Base-by-base conservation (phyloP, 2,329 filamentous ascomycete species). In the Alternaria viburni region DNA sequence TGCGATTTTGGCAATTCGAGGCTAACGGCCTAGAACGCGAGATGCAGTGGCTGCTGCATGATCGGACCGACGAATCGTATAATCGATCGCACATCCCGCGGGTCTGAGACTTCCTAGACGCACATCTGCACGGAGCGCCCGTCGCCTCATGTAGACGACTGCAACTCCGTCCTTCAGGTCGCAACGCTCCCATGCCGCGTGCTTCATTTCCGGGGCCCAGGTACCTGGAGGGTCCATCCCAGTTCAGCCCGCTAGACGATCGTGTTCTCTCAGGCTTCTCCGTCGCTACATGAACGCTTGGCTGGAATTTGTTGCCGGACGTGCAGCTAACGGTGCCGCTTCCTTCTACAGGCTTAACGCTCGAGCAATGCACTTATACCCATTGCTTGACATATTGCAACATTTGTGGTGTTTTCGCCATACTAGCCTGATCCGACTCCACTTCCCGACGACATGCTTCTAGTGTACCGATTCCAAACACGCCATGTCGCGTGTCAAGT, bases 121-220 rank as follows among this genome's bases (percentile, higher is more conserved):
- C 15, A 44, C 49, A 59, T 59, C 57, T 30, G 57, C 57, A 59
- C 28, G 28, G 57, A 17, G 28, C 50, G 17, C 43, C 50, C 13
- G 21, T 13, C 28, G 43, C 43, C 43, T 44, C 43, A 54, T 49
- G 36, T 46, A 19, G 26, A 30, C 26, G 19, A 46, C 28, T 3
- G 4, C 21, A 11, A 28, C 17, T 26, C 28, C 15, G 5, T 61
- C 17, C 45, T 25, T 36, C 46, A 43, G 47, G 36, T 46, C n/a
- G 54, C 54, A 51, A 51, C 26, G 45, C 26, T 21, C 13, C 44
- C 52, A 15, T 52, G 26, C 26, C 19, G 21, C 46, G 36, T 44
- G 6, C 28, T 61, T 61, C 47, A 61, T 61, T 41, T 58, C 59
- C 59, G 54, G 23, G 17, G 28, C n/a, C 6, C 41, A 28, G 59